Percentiles rank a stretch among this genome's conserved stretches.
Evolutionary conservation across 1,284 basidiomycete species (phyloP).

Genomic region (Ceratobasidium sp.): DNA sequence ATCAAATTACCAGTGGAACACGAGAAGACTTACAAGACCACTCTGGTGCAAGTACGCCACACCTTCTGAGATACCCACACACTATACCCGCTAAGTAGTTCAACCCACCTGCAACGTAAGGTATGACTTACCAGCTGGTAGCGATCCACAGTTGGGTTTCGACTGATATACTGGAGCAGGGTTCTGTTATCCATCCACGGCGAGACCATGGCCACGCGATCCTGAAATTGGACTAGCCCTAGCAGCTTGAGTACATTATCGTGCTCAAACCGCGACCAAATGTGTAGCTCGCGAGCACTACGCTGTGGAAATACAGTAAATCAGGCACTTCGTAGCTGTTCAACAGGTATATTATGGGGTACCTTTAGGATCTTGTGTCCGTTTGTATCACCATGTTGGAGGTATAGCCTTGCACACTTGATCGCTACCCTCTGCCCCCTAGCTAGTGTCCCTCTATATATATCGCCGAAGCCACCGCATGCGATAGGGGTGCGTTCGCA

Average conservation of each 20-base stretch:
- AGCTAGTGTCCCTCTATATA: background rate
- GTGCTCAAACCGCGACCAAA: conserved; percentile 3
- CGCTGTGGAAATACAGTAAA: background rate
- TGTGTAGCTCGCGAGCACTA: conserved; percentile 6
- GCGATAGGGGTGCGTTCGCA: background rate
- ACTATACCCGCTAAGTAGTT: background rate
- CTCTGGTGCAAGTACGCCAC: background rate
- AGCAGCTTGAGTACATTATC: background rate
- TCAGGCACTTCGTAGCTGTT: too few species aligned
- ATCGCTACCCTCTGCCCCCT: background rate
- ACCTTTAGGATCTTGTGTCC: too few species aligned
- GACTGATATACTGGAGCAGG: background rate
- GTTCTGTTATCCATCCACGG: conserved; percentile 16
- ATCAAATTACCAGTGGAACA: too few species aligned
- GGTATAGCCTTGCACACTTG: background rate
- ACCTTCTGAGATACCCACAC: background rate
- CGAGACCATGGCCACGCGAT: conserved; percentile 6
- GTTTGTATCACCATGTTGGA: too few species aligned
- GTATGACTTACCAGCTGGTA: background rate
- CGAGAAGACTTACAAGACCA: background rate
- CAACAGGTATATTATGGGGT: too few species aligned
- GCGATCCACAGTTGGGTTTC: conserved; percentile 1
- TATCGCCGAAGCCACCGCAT: conserved; percentile 4
- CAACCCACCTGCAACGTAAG: background rate
- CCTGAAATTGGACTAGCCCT: background rate